These are phyloP conservation scores for Talaromyces albobiverticillius DNA, from an alignment of 2,329 filamentous ascomycete species.

Conservation along the genomic window DNA sequence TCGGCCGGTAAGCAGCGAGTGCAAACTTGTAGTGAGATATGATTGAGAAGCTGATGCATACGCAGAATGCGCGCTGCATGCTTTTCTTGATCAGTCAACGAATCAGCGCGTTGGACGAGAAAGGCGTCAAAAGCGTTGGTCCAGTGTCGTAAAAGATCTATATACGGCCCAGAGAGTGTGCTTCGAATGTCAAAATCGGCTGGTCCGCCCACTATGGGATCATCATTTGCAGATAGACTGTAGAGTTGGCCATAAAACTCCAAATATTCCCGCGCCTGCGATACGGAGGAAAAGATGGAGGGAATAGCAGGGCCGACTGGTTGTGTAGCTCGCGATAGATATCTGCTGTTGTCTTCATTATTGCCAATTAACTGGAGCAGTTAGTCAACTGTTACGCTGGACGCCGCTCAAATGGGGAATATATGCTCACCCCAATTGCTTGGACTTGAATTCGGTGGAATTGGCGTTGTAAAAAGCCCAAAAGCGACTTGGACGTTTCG, in stretches of 20 bases:
- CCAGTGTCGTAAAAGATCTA: slow-evolving; percentile 4
- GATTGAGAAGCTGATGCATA: slow-evolving; percentile 6
- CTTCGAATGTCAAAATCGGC: not conserved
- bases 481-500: not conserved
- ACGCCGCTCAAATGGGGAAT: not conserved
- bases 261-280: not conserved
- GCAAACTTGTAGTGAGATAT: slow-evolving; percentile 3
- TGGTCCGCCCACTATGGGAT: not conserved
- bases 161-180: not conserved
- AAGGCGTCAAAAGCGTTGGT: slow-evolving; percentile 7
- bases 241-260: slow-evolving; percentile 7
- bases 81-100: slow-evolving; percentile 5
- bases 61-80: slow-evolving; percentile 4
- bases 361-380: not conserved
- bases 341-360: not conserved
- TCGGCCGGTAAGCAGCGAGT: not conserved
- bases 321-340: not conserved
- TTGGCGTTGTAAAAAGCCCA: slow-evolving; percentile 1
- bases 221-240: not conserved
- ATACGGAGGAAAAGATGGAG: not conserved
- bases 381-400: not conserved
- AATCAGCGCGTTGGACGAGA: not conserved
- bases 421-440: not conserved
- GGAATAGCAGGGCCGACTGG: not conserved
- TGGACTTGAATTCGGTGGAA: slow-evolving; percentile 4